Percentiles rank a stretch among this genome's conserved stretches.
These are phyloP conservation scores for Podaxis pistillaris DNA, from an alignment of 768 basidiomycete species.

Conservation along the genomic window DNA sequence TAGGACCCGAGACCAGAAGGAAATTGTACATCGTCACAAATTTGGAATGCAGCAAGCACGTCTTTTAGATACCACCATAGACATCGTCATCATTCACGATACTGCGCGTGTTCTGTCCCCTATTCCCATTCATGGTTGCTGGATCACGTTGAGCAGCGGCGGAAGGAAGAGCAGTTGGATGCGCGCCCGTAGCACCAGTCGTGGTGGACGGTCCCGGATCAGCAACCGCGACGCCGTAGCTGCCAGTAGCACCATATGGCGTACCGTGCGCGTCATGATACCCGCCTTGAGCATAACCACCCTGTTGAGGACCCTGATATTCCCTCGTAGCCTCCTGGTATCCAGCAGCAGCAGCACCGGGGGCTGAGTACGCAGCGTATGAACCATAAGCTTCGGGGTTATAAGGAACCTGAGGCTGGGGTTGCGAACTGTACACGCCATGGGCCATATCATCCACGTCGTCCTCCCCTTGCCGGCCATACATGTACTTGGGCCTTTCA, in stretches of 20 bases:
- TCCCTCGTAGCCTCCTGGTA: constrained; percentile 31
- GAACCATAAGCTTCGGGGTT: constrained; percentile 44
- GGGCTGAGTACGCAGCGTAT: constrained; percentile 33
- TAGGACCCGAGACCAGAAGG: neutral
- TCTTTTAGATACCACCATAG: constrained; percentile 34
- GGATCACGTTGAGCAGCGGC: neutral
- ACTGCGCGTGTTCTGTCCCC: constrained; percentile 21
- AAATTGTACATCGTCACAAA: constrained; percentile 3
- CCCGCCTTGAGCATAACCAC: constrained; percentile 21
- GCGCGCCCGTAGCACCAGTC: neutral
- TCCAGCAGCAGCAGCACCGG: constrained; percentile 19
- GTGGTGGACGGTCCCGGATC: constrained; percentile 14
- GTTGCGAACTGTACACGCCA: constrained; percentile 41
- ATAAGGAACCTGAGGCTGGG: constrained; percentile 35
- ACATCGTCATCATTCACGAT: constrained; percentile 30
- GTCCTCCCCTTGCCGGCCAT: constrained; percentile 29
- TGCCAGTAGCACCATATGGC: constrained; percentile 18
- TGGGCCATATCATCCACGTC: constrained; percentile 32
- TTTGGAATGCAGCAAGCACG: neutral
- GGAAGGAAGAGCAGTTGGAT: neutral
- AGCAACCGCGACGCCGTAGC: constrained; percentile 22
- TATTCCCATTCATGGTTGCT: neutral
- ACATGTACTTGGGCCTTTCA: constrained; percentile 33
- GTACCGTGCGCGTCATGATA: constrained; percentile 16
- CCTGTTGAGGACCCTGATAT: constrained; percentile 30